Conservation (phyloP, 139 green algal species). For the Picochlorum sp. region DNA sequence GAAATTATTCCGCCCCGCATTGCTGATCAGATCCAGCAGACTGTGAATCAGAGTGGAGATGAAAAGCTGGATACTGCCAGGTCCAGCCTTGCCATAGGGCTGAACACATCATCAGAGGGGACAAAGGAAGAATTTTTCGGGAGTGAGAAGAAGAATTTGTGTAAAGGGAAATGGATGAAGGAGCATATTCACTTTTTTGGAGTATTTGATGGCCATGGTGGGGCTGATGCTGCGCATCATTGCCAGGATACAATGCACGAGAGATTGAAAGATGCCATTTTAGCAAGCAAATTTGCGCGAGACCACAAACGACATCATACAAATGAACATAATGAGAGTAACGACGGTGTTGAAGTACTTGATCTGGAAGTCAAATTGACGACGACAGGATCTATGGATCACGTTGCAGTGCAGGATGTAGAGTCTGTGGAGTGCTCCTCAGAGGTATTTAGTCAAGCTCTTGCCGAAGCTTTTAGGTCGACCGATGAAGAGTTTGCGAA, state of each 20-base stretch:
- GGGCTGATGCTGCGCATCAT: constrained; percentile 54
- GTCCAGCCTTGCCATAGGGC: neutral
- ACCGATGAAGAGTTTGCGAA: constrained; percentile 48
- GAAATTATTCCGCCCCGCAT: constrained; percentile 47
- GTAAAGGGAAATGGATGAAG: neutral
- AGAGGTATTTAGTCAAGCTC: constrained; percentile 34
- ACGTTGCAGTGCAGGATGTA: neutral
- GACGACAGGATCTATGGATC: neutral
- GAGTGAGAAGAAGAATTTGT: neutral
- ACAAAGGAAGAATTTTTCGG: neutral
- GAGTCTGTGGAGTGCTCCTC: constrained; percentile 10
- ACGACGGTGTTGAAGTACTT: neutral
- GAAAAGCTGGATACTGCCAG: neutral
- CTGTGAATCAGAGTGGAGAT: constrained; percentile 8
- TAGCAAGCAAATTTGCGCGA: constrained; percentile 10
- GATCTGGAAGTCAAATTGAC: neutral
- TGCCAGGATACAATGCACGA: constrained; percentile 56
- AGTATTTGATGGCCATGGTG: constrained; percentile 76
- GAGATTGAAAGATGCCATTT: constrained; percentile 38
- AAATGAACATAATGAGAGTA: neutral
- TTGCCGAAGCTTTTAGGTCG: constrained; percentile 40
- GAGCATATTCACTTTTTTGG: constrained; percentile 71
- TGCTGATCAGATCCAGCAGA: constrained; percentile 30
- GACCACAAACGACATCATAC: neutral
- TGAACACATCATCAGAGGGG: neutral